These are phyloP conservation scores for Artomyces pyxidatus DNA, from an alignment of 768 basidiomycete species.

Conservation along the genomic window DNA sequence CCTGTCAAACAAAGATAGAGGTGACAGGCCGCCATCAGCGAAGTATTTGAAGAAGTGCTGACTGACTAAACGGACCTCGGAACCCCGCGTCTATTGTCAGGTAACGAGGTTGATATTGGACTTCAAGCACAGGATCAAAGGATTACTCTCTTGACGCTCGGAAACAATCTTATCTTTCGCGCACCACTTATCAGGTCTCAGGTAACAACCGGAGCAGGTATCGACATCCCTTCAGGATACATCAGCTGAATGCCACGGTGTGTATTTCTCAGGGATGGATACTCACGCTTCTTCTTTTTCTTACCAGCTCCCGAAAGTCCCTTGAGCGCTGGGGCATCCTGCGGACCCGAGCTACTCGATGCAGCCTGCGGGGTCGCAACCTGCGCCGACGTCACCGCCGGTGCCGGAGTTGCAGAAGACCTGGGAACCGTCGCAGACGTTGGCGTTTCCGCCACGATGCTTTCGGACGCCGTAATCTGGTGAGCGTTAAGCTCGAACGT, in stretches of 20 bases:
- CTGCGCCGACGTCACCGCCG: constrained; percentile 20
- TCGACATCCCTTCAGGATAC: neutral
- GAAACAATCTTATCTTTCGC: too few species aligned
- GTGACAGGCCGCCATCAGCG: too few species aligned
- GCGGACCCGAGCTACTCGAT: constrained; percentile 30
- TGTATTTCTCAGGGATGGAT: neutral
- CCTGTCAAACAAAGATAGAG: too few species aligned
- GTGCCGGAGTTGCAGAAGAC: constrained; percentile 27
- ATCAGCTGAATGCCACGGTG: neutral
- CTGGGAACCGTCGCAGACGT: constrained; percentile 20
- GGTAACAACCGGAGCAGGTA: neutral
- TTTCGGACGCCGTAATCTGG: constrained; percentile 24
- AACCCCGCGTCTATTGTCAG: too few species aligned
- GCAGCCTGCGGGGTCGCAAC: constrained; percentile 25
- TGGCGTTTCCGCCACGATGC: constrained; percentile 20
- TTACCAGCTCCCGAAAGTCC: constrained; percentile 45
- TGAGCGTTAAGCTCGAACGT: constrained; percentile 33
- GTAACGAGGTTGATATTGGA: too few species aligned
- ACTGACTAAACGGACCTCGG: too few species aligned
- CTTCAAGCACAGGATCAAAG: too few species aligned
- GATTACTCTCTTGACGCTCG: too few species aligned
- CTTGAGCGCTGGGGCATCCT: constrained; percentile 38
- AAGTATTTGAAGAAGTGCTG: too few species aligned
- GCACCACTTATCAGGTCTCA: neutral
- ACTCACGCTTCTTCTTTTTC: constrained; percentile 74